Evolutionary conservation across 139 green algal species (phyloP), one percentile per base, ranked within the genome.

Genomic region (Closterium sp.): DNA sequence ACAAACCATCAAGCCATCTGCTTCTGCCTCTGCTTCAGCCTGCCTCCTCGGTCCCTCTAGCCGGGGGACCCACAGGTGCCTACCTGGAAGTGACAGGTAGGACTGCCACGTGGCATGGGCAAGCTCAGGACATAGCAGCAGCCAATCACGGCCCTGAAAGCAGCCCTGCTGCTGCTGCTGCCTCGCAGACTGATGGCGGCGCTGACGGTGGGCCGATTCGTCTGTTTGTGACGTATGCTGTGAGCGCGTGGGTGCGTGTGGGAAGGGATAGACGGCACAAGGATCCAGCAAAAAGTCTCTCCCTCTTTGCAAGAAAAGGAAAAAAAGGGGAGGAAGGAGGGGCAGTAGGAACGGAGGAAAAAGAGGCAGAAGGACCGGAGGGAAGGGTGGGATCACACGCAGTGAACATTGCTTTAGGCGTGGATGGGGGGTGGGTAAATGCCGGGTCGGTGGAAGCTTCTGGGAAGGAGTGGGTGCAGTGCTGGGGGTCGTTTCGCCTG

Each of bases 401-500:
- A 24, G 30, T 93, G 24, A 93, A 91, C 9, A 70, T 93, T 2
- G 30, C 90, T 4, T 11, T 93, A 9, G 62, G 29, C 1, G 90
- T 91, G 22, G 90, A 93, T 31, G 79, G 79, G 27, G n/a, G 70
- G 31, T 93, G 79, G 79, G 87, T 93, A 28, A 93, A 93, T 70
- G 29, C 30, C 21, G 90, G 90, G 4, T 31, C 31, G 19, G 90
- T 93, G 32, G 90, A 91, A 73, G 85, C 90, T 30, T 30, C 31
- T 17, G 24, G 29, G 29, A n/a, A 62, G 21, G 70, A 91, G 90
- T 93, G 90, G 90, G 30, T 84, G 45, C 90, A 32, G n/a, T 93
- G 84, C 85, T 86, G 86, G 30, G 90, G 90, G 31, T 93, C 90
- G 13, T 93, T 93, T 79, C 85, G 90, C n/a, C 45, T 93, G 11